Evolutionary conservation across 2,329 filamentous ascomycete species (phyloP).

Genomic region (Penicillium nordicum): DNA sequence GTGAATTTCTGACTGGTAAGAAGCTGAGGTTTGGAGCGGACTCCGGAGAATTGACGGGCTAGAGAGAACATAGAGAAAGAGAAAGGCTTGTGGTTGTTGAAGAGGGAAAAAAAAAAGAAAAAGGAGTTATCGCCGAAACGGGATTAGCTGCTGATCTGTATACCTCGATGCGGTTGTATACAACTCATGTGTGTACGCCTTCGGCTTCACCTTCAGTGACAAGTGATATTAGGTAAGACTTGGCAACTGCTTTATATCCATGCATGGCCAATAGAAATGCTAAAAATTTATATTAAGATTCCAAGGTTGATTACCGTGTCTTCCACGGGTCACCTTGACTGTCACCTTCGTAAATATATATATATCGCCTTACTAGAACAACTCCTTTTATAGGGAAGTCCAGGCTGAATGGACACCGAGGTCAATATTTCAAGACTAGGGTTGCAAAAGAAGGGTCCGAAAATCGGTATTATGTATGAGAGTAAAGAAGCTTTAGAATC

Average conservation of each 20-base stretch:
- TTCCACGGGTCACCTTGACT: too few species aligned
- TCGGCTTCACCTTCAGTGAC: background rate
- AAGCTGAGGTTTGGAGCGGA: slow-evolving; percentile 15
- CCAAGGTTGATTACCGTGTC: background rate
- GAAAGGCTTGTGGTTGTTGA: background rate
- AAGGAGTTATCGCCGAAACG: slow-evolving; percentile 17
- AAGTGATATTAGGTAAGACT: background rate
- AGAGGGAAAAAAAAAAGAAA: slow-evolving; percentile 2
- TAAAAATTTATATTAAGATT: background rate
- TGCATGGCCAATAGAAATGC: background rate
- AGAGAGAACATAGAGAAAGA: slow-evolving; percentile 16
- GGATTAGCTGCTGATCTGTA: slow-evolving; percentile 15
- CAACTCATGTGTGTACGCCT: background rate
- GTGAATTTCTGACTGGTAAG: background rate
- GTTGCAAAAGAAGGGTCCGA: background rate
- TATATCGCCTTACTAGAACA: background rate
- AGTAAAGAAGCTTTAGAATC: too few species aligned
- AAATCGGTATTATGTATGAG: too few species aligned
- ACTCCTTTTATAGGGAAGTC: background rate
- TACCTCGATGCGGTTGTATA: slow-evolving; percentile 3
- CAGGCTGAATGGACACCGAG: background rate
- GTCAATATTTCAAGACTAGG: background rate
- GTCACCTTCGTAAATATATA: too few species aligned
- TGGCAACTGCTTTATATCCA: too few species aligned
- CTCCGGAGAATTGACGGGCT: slow-evolving; percentile 16